A percentile compares a stretch with the other conserved stretches of the same genome.
These are phyloP conservation scores for Eustoma russellianum DNA, from an alignment of 257 asterid species.

Conservation along the genomic window DNA sequence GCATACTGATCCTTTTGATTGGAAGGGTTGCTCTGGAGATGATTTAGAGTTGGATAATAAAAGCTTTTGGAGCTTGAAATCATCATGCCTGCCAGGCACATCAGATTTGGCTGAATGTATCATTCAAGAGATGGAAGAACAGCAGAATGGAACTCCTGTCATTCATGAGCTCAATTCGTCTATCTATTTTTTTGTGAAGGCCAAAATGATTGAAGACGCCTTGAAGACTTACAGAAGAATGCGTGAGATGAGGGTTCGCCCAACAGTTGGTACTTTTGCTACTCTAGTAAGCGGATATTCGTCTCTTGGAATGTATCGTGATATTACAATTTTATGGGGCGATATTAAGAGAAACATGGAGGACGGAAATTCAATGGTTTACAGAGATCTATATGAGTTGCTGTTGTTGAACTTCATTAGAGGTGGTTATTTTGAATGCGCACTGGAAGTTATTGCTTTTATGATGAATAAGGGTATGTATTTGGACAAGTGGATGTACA, in stretches of 20 bases:
- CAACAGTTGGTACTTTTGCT: conserved; percentile 51
- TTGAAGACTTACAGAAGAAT: conserved; percentile 52
- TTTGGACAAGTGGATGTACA: conserved; percentile 65
- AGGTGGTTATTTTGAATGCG: conserved; percentile 89
- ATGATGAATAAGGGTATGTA: conserved; percentile 58
- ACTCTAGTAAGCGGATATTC: conserved; percentile 48
- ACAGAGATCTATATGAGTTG: conserved; percentile 60
- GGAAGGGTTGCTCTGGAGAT: conserved; percentile 7
- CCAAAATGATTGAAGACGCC: conserved; percentile 84
- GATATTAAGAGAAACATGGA: conserved; percentile 59
- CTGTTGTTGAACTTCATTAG: conserved; percentile 54
- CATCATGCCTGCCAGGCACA: conserved; percentile 6
- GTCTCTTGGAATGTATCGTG: conserved; percentile 65
- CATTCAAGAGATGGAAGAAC: conserved; percentile 32
- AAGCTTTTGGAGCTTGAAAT: conserved; percentile 13
- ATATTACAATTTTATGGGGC: conserved; percentile 76
- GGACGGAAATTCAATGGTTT: conserved; percentile 20
- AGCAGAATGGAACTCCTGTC: conserved; percentile 12
- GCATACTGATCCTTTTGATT: conserved; percentile 8
- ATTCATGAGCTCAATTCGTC: conserved; percentile 56
- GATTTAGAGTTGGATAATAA: conserved; percentile 16
- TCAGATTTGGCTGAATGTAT: conserved; percentile 41
- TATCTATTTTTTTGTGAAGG: conserved; percentile 69
- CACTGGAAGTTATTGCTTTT: conserved; percentile 57
- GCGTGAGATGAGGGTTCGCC: conserved; percentile 55